Base-by-base conservation (phyloP, 192 early-diverging fungal genomes). In the Entomortierella beljakovae region DNA sequence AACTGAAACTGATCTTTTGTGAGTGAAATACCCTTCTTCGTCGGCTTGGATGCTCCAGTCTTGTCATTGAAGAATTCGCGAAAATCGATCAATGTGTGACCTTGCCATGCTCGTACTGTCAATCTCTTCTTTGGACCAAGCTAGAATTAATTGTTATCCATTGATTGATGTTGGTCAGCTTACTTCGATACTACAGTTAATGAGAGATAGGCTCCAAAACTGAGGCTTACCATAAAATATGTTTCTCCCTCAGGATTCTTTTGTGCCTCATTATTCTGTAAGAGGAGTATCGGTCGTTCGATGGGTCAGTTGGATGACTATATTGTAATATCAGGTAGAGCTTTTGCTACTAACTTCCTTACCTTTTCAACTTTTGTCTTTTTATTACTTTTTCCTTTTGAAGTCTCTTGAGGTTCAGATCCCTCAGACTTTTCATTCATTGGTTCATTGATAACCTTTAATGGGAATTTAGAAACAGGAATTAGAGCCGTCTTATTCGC, bases 21-120 rank as follows among this genome's bases (percentile, higher is more conserved):
- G 40, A 81, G 42, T 0, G 71, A 74, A 23, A 76, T 82, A 51
- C 80, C 70, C 64, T 69, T 74, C 48, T 68, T 81, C 8, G 71
- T 66, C 2, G 80, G 80, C 34, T 55, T 55, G 16, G 50, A 29
- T 22, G 29, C 26, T 15, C 60, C 60, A 10, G 34, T 20, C n/a
- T 72, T 51, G 61, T 74, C 71, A 28, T 40, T 13, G 37, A 61
- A 74, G 42, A 60, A 74, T 28, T 81, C 80, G 11, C 80, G 71
- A 51, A 81, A 64, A 34, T 81, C 80, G 25, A 81, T 43, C 20
- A 64, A 48, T 8, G 49, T 46, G 10, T 28, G 37, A 20, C 59
- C 31, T 43, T 67, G 52, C 62, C 64, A 81, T 38, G 42, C n/a
- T 23, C 64, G 54, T 15, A 81, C 40, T 15, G 71, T 63, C 13